phyloP scores from a whole-genome alignment of 2,329 filamentous ascomycete species.

The Cladosporium colombiae region DNA sequence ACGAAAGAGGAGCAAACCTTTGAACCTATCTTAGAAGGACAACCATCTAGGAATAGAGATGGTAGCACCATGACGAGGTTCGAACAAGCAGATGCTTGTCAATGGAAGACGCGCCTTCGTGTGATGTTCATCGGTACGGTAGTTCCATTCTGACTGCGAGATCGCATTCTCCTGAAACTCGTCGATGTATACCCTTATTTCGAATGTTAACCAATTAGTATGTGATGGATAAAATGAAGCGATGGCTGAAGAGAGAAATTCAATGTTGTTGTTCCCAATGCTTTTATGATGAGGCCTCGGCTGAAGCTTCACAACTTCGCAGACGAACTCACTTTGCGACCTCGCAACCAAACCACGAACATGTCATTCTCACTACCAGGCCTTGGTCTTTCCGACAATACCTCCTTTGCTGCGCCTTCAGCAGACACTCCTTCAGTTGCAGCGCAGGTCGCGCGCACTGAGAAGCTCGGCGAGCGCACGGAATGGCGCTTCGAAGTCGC shows the following conservation, averaged over 20 bases:
- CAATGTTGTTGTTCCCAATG: not conserved
- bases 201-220: not conserved
- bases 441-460: constrained; percentile 34
- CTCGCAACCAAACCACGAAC: constrained; percentile 31
- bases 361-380: constrained; percentile 23
- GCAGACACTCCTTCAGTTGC: constrained; percentile 8
- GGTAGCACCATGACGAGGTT: not conserved
- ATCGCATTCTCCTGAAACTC: not conserved
- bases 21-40: not conserved
- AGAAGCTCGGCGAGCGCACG: constrained; percentile 47
- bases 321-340: not conserved
- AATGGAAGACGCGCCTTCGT: not conserved
- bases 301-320: not conserved
- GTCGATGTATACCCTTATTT: not conserved
- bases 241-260: not conserved
- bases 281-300: not conserved
- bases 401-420: constrained; percentile 6
- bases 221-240: not conserved
- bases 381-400: constrained; percentile 9
- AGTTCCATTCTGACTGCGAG: not conserved
- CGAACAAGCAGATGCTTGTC: not conserved
- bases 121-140: not conserved
- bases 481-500: constrained; percentile 47
- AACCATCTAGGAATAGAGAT: not conserved
- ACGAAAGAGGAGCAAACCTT: not conserved